Base-by-base conservation (phyloP, 108 stramenopile species). In the Cyclotella cryptica region DNA sequence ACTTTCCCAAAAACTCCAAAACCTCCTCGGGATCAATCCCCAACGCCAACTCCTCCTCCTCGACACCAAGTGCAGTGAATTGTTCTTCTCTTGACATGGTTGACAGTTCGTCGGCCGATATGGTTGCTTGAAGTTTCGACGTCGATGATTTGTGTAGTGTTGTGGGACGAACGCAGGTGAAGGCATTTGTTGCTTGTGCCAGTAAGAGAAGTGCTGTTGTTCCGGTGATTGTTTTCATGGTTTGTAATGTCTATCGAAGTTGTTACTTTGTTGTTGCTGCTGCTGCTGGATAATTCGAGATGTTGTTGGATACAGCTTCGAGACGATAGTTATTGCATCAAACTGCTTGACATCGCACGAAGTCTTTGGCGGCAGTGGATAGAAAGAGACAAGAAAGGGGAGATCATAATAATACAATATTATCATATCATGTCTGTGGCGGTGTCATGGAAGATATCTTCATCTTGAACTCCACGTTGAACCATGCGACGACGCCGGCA, bases 1-100 rank as follows among this genome's bases (percentile, higher is more conserved):
- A 92, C 89, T 88, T 95, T 78, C 94, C 94, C 66, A 92, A 64
- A 79, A 83, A 91, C 52, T 92, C 60, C 66, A 93, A 71, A 42
- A 95, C 88, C 52, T 92, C 89, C 8, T 72, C 78, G 14, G 90
- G 63, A 75, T 94, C 84, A 54, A 94, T 80, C 12, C 93, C 93
- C 24, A 92, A 49, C 0, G 91, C 91, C 71, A 94, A 83, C 55
- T 88, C 90, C 86, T 79, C 87, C 57, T 75, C 72, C 67, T 77
- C 87, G 77, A 59, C 62, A 28, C 74, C 69, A 59, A 84, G 62
- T 61, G 64, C 43, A 15, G 61, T 13, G 14, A 76, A 71, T 55
- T 74, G 72, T 29, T 80, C 80, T 24, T 51, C 41, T 41, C 51
- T 52, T 46, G 54, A 49, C 72, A 69, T 62, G 22, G 55, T 40